Evolutionary conservation across 176 grass and related monocot genomes (phyloP).

Genomic region (Tuctoria greenei): DNA sequence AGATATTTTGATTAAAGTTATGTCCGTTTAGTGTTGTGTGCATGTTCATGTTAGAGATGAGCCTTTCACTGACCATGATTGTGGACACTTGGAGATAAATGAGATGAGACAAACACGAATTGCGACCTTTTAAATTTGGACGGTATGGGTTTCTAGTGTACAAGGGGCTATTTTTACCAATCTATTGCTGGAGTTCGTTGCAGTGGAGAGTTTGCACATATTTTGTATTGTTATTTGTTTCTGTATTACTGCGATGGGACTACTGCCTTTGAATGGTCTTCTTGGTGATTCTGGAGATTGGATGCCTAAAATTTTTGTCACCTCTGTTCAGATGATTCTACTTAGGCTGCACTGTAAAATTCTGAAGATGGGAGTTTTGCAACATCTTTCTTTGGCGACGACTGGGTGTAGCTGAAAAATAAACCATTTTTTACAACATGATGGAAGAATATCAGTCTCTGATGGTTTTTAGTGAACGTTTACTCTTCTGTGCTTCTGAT

Average conservation of each 20-base stretch:
- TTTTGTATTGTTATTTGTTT: not conserved
- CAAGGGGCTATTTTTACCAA: not conserved
- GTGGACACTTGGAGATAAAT: not conserved
- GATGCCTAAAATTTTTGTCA: not conserved
- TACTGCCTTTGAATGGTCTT: not conserved
- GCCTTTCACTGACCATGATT: constrained; percentile 2
- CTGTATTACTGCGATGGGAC: not conserved
- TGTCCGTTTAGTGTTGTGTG: constrained; percentile 1
- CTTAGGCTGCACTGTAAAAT: not conserved
- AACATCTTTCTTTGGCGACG: not conserved
- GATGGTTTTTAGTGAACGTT: not conserved
- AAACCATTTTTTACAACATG: not conserved
- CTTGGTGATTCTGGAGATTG: not conserved
- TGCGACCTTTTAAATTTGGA: constrained; percentile 6
- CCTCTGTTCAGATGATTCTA: not conserved
- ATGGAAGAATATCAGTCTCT: not conserved
- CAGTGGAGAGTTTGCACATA: not conserved
- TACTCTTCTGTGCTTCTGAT: not conserved
- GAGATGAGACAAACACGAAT: not conserved
- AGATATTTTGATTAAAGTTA: not conserved
- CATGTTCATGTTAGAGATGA: constrained; percentile 4
- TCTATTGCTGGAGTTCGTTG: not conserved
- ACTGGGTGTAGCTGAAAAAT: not conserved
- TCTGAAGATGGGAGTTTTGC: not conserved
- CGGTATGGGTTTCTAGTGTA: not conserved